phyloP scores from a whole-genome alignment of 495 filamentous ascomycete species.

The Lepidopterella palustris region DNA sequence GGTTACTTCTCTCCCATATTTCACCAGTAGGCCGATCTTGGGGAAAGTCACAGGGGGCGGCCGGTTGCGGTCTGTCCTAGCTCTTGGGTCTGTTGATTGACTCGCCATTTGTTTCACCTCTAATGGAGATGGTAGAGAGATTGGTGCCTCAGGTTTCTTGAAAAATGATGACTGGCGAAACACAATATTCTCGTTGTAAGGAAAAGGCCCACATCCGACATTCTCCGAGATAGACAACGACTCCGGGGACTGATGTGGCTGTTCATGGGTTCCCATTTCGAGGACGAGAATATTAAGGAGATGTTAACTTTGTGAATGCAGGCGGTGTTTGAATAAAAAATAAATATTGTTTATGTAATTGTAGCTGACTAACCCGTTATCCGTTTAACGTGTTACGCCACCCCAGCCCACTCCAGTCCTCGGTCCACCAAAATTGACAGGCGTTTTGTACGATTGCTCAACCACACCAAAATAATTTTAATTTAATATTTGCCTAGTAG shows the following conservation, averaged over 20 bases:
- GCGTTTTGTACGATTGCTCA: too few relatives aligned
- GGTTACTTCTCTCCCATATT: constrained; percentile 40
- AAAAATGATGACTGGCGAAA: constrained; percentile 2
- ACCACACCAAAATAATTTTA: too few relatives aligned
- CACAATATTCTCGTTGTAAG: neutral
- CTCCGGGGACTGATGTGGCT: neutral
- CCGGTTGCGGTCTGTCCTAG: too few relatives aligned
- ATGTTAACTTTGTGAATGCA: too few relatives aligned
- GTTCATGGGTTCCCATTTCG: neutral
- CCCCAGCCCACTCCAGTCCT: too few relatives aligned
- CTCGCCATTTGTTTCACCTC: neutral
- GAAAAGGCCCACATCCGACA: neutral
- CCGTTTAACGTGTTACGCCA: too few relatives aligned
- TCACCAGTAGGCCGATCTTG: constrained; percentile 41
- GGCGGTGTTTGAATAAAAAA: too few relatives aligned
- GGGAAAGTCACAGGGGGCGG: constrained; percentile 35
- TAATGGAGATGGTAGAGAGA: neutral
- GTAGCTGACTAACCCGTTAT: too few relatives aligned
- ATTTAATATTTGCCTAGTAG: too few relatives aligned
- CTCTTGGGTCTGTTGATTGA: constrained; percentile 1
- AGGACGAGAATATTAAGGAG: too few relatives aligned
- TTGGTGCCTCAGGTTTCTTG: neutral
- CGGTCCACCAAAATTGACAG: too few relatives aligned
- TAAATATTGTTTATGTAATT: too few relatives aligned
- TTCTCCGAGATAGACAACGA: neutral